Percentiles rank a stretch among this genome's conserved stretches.
Evolutionary conservation across 2,329 filamentous ascomycete genomes (phyloP).

Genomic region (Penicillium sp.): DNA sequence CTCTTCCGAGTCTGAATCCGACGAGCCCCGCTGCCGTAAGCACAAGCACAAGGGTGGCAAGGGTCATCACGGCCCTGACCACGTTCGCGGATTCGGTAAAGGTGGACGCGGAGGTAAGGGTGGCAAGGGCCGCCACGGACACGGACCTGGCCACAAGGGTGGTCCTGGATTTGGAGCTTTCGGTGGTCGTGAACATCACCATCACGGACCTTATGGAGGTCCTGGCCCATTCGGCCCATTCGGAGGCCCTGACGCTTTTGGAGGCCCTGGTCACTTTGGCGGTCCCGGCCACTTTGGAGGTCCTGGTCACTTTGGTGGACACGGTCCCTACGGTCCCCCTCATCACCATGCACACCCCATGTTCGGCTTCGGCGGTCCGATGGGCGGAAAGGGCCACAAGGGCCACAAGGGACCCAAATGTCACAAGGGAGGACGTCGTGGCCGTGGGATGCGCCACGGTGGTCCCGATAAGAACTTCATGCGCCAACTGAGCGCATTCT

Average conservation of each 20-base stretch:
- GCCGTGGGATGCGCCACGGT: constrained; percentile 9
- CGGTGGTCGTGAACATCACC: neutral
- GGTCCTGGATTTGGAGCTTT: neutral
- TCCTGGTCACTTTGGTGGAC: neutral
- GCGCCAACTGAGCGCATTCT: constrained; percentile 27
- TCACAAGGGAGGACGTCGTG: constrained; percentile 2
- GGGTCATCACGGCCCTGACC: neutral
- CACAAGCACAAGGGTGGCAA: constrained; percentile 3
- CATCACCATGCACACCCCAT: neutral
- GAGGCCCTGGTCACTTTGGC: neutral
- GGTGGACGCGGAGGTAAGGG: neutral
- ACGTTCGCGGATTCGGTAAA: constrained; percentile 8
- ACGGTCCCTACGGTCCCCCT: neutral
- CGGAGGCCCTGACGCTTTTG: neutral
- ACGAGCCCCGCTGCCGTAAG: neutral
- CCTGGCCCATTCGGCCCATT: constrained; percentile 4
- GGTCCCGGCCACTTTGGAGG: neutral
- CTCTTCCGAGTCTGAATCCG: neutral
- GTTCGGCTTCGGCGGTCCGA: neutral
- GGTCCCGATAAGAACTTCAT: constrained; percentile 21
- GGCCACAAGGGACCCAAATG: neutral
- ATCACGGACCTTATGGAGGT: constrained; percentile 2
- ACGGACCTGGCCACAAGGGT: neutral
- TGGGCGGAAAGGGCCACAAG: neutral
- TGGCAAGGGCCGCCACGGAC: constrained; percentile 6